Base-by-base conservation (phyloP, 2,329 filamentous ascomycete species). In the Cadophora gregata region DNA sequence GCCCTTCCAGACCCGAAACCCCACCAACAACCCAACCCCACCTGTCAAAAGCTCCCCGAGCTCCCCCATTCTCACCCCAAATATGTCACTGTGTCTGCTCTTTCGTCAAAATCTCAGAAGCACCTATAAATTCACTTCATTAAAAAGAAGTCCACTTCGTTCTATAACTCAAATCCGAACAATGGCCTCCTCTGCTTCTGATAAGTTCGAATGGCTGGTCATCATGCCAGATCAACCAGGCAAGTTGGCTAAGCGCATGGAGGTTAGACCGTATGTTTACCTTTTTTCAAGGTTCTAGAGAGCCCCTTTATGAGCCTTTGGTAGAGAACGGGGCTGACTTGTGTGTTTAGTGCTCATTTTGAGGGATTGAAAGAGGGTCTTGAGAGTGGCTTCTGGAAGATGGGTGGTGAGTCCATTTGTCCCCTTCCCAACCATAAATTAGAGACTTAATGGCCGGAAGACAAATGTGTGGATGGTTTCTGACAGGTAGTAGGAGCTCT, bases 201-300 rank as follows among this genome's bases (percentile, higher is more conserved):
- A 66, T 29, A 85, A 84, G 75, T 84, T 80, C 68, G 88, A 92
- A 78, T 93, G 88, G 82, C 84, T 93, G 45, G 88, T 90, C 72
- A 82, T 93, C 66, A 76, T 92, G 45, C 90, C 88, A 14, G 90
- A 93, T 78, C 86, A 88, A 77, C 84, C 88, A 1, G 87, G 85
- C 48, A 81, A 78, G 24, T 79, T 84, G 67, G 82, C 83, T 70
- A 90, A 90, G 82, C 82, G 90, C 63, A 79, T 91, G 29, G 85
- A 87, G 71, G 83, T 88, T 55, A 82, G 87, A 69, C 77, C 81
- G 87, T 89, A 77, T 73, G 85, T 81, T 60, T 56, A n/a, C 10
- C 29, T 62, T 38, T 29, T 14, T 38, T 6, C 5, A 24, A 25
- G 24, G n/a, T 48, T 6, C 45, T 16, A 48, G 38, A 51, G 25